A percentile compares a stretch with the other conserved stretches of the same genome.
Conservation (phyloP, 192 early-diverging fungal genomes). For the Cladochytrium replicatum region DNA sequence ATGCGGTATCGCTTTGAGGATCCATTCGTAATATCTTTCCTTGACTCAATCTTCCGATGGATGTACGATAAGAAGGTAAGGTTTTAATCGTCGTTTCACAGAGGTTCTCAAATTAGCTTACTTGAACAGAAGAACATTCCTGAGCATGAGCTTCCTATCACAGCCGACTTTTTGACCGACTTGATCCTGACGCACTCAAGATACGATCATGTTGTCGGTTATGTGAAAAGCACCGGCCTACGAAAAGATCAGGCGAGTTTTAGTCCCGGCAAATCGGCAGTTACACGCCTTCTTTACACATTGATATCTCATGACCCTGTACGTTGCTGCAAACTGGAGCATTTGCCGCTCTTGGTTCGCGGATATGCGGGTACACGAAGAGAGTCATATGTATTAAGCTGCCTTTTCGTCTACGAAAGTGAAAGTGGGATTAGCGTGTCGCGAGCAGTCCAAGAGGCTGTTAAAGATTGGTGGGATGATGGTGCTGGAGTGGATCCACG, state of each 20-base stretch:
- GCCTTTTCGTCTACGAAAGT: too few species aligned
- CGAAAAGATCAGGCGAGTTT: background rate
- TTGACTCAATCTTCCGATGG: background rate
- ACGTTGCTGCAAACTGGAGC: slow-evolving; percentile 34
- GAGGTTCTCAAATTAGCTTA: slow-evolving; percentile 6
- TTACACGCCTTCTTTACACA: slow-evolving; percentile 40
- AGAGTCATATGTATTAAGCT: too few species aligned
- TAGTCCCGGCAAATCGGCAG: slow-evolving; percentile 27
- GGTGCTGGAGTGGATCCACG: too few species aligned
- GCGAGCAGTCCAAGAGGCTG: too few species aligned
- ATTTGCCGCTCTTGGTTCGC: slow-evolving; percentile 33
- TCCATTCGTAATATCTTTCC: background rate
- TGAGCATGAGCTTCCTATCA: slow-evolving; percentile 14
- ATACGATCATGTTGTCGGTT: slow-evolving; percentile 16
- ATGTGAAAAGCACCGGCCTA: slow-evolving; percentile 15
- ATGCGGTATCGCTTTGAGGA: background rate
- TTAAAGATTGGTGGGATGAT: too few species aligned
- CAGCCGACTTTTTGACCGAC: slow-evolving; percentile 22
- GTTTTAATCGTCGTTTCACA: background rate
- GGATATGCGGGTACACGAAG: slow-evolving; percentile 58
- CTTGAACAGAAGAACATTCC: background rate
- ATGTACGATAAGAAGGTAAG: background rate
- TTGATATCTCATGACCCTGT: slow-evolving; percentile 41
- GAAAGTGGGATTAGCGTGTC: too few species aligned
- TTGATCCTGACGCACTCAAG: slow-evolving; percentile 30